Conservation (phyloP, 2,329 filamentous ascomycete genomes). For the Anthostomella pinea region DNA sequence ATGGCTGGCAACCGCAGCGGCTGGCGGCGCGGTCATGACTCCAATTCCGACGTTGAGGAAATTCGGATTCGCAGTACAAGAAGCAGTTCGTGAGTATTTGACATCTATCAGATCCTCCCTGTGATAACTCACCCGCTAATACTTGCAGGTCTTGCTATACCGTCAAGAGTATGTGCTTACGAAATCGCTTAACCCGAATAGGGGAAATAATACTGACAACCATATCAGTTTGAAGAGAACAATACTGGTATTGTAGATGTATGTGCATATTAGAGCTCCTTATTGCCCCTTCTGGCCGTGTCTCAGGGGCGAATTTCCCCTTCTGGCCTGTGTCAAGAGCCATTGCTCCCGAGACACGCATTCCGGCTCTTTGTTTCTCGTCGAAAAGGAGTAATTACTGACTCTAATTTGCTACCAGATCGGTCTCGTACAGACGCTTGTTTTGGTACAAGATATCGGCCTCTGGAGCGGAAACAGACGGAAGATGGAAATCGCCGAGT, state of each 20-base stretch:
- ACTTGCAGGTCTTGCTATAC: conserved; percentile 34
- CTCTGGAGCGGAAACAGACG: conserved; percentile 54
- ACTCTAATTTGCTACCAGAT: no score
- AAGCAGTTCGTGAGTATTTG: conserved; percentile 43
- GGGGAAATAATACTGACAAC: neutral
- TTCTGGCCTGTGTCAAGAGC: no score
- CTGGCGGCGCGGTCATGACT: conserved; percentile 58
- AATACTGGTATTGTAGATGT: conserved; percentile 44
- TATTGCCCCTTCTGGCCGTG: no score
- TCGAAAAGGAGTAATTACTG: no score
- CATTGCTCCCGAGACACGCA: no score
- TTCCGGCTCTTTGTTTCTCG: no score
- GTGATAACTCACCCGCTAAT: conserved; percentile 9
- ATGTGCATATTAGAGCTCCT: no score
- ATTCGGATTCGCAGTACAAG: conserved; percentile 56
- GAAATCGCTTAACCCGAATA: neutral
- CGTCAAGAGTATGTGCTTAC: conserved; percentile 25
- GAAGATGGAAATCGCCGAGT: conserved; percentile 57
- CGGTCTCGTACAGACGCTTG: conserved; percentile 47
- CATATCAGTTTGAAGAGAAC: conserved; percentile 45
- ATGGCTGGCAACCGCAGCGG: conserved; percentile 57
- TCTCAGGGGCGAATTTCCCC: no score
- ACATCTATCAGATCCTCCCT: neutral
- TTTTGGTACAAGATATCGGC: conserved; percentile 48
- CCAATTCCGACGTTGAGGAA: conserved; percentile 57